Evolutionary conservation across 2,329 filamentous ascomycete species (phyloP).

Genomic region (Whalleya microplaca): DNA sequence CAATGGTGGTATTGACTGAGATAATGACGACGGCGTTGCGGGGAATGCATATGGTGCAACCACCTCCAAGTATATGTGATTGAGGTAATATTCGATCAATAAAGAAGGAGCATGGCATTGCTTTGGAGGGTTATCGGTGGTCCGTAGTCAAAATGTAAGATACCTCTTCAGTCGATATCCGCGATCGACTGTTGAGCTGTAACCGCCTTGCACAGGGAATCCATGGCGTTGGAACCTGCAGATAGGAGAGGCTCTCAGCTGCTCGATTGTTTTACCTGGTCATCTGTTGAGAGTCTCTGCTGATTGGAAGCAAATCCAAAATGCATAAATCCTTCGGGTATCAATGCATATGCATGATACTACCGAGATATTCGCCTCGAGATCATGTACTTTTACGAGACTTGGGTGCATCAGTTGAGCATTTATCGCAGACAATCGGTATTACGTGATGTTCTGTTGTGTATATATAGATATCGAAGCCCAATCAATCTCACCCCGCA

Average conservation of each 20-base stretch:
- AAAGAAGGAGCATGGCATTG: not conserved
- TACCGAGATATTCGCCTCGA: not conserved
- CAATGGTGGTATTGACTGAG: not conserved
- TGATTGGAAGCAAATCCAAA: not conserved
- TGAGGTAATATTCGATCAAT: not conserved
- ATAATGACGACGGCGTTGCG: conserved; percentile 2
- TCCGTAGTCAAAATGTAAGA: not conserved
- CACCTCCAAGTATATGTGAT: not conserved
- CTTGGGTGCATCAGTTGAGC: not conserved
- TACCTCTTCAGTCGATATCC: not conserved
- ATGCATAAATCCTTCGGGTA: not conserved
- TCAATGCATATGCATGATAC: conserved; percentile 2
- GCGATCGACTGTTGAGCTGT: not conserved
- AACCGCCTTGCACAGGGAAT: not conserved
- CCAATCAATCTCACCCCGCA: not conserved
- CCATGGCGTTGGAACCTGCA: not conserved
- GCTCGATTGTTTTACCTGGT: not conserved
- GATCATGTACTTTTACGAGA: not conserved
- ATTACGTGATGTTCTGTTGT: conserved; percentile 1
- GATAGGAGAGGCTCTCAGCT: not conserved
- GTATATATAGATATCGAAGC: not conserved
- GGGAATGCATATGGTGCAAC: conserved; percentile 4
- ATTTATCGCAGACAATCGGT: not conserved
- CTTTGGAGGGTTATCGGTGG: not conserved
- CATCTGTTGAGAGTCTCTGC: not conserved